Percentiles rank a stretch among this genome's conserved stretches.
These are phyloP conservation scores for Agaricus sinodeliciosus DNA, from an alignment of 768 basidiomycete species.

Conservation along the genomic window DNA sequence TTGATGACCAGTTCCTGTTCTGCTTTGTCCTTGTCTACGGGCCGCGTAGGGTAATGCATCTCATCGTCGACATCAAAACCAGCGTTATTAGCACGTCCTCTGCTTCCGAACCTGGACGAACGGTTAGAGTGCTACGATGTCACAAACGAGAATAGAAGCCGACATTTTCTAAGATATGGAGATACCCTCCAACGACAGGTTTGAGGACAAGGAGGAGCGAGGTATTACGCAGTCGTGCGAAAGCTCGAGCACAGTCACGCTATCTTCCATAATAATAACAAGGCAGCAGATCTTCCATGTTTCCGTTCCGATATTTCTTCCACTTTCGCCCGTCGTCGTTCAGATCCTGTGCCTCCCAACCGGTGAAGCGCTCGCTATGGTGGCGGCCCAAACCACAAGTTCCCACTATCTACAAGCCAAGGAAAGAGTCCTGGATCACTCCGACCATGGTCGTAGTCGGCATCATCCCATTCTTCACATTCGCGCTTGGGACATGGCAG, in stretches of 20 bases:
- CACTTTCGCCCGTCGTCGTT: slow-evolving; percentile 3
- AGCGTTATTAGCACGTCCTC: slow-evolving; percentile 28
- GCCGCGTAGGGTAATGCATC: slow-evolving; percentile 91
- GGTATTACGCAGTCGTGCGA: slow-evolving; percentile 8
- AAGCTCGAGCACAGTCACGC: background rate
- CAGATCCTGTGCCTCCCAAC: slow-evolving; percentile 4
- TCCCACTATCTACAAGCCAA: slow-evolving; percentile 47
- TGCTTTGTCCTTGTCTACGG: slow-evolving; percentile 98
- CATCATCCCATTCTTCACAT: slow-evolving; percentile 85
- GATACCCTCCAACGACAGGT: background rate
- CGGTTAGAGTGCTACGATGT: background rate
- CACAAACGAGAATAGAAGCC: background rate
- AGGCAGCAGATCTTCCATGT: slow-evolving; percentile 1
- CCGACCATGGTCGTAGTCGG: slow-evolving; percentile 73
- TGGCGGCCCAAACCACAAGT: slow-evolving; percentile 22
- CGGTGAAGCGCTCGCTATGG: slow-evolving; percentile 11
- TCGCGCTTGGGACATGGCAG: slow-evolving; percentile 91
- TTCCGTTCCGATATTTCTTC: background rate
- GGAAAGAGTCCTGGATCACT: slow-evolving; percentile 54
- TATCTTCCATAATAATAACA: background rate
- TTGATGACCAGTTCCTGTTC: slow-evolving; percentile 90
- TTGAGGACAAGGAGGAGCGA: background rate
- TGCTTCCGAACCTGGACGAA: slow-evolving; percentile 32
- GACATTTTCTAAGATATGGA: slow-evolving; percentile 5
- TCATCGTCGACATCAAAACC: slow-evolving; percentile 74